Conservation (phyloP, 1,139 yeast genomes). For the Diutina ranongensis region DNA sequence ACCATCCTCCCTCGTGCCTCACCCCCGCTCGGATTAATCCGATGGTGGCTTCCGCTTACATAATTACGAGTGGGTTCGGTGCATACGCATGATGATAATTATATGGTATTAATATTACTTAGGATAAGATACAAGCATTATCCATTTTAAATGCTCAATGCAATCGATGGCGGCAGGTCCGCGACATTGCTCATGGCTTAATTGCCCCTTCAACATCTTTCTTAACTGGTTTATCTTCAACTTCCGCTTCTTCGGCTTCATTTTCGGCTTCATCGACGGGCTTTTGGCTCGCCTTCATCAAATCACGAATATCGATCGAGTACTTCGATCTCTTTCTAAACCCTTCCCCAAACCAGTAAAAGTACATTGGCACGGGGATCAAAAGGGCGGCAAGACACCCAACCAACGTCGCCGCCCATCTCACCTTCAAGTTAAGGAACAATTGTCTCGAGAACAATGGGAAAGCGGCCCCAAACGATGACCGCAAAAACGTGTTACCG, state of each 20-base stretch:
- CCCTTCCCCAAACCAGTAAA: constrained; percentile 49
- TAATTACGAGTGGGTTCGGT: too few species aligned
- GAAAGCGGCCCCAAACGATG: constrained; percentile 42
- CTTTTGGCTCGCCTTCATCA: not conserved
- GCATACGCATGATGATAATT: too few species aligned
- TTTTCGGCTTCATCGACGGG: not conserved
- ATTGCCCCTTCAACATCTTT: not conserved
- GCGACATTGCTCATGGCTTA: not conserved
- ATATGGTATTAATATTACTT: too few species aligned
- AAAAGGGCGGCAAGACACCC: constrained; percentile 55
- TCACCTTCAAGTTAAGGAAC: constrained; percentile 63
- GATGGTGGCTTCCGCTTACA: too few species aligned
- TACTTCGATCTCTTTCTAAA: constrained; percentile 55
- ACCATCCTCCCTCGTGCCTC: too few species aligned
- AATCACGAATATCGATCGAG: constrained; percentile 20
- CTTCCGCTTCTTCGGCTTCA: not conserved
- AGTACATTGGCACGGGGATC: constrained; percentile 62
- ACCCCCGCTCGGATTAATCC: too few species aligned
- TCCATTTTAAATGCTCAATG: not conserved
- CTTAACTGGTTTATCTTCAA: not conserved
- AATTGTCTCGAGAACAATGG: constrained; percentile 45
- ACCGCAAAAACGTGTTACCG: constrained; percentile 69
- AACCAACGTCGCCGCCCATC: constrained; percentile 75
- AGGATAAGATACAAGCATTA: not conserved
- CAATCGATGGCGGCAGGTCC: not conserved